Base-by-base conservation (phyloP, 768 basidiomycete species). In the Rhizopogon vinicolor region DNA sequence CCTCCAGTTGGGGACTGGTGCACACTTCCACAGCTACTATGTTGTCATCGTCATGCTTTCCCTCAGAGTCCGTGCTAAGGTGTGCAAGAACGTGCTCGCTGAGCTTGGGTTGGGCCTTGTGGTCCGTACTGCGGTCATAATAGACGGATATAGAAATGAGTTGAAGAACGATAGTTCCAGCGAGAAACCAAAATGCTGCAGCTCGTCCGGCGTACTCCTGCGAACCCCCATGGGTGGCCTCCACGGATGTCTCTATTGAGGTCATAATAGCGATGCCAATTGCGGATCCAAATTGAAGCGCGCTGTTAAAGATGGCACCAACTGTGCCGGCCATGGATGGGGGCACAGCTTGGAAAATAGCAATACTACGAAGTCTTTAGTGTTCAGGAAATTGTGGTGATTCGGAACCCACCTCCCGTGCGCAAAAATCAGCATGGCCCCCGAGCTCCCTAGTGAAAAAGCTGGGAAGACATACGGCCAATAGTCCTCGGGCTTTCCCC, bases 221-320 rank as follows among this genome's bases (percentile, higher is more conserved):
- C 10, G 68, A 51, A 3, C 72, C 72, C 2, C 70, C 72, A 55
- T 70, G 61, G 8, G 52, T 57, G 40, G 55, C 54, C 60, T 78
- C 70, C 31, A 82, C 67, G 41, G 75, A 76, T 2, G 73, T 71
- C 68, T 79, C 65, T 58, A 83, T 81, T n/a, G 79, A 75, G 35
- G 64, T 74, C 22, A 81, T 72, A 28, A 73, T 72, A 16, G 83
- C 78, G 31, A 79, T 65, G n/a, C 79, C 80, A 14, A 79, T 68
- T 6, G 81, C 82, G 7, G 73, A 74, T 35, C 81, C 80, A 55
- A 81, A 68, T 62, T 84, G 78, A 1, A 82, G 73, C 10, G 78
- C 77, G 31, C 75, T 73, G 56, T 79, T 81, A 69, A 80, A 81
- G 40, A 84, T 76, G 9, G 82, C 83, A n/a, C 79, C 79, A 13